phyloP scores from a whole-genome alignment of 2,329 filamentous ascomycete genomes.

The Curvularia hawaiiensis region DNA sequence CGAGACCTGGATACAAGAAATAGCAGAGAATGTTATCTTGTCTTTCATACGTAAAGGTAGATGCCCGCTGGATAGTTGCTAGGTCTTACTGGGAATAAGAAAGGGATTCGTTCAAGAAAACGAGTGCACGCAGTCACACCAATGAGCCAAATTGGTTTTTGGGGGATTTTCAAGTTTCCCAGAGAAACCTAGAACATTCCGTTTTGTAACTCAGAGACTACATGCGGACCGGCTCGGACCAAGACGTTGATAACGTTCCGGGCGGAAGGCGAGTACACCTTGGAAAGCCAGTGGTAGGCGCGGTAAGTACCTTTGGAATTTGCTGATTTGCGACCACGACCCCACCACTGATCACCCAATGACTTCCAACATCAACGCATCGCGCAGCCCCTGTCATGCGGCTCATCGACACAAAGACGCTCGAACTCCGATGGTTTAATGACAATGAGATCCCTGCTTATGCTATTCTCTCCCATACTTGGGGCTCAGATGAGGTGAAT shows the following conservation, averaged over 20 bases:
- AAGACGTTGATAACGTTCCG: not conserved
- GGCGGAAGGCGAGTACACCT: not conserved
- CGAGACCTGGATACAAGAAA: not conserved
- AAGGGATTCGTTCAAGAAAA: not conserved
- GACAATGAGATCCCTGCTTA: slow-evolving; percentile 29
- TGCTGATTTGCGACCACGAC: slow-evolving; percentile 4
- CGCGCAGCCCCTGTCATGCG: slow-evolving; percentile 26
- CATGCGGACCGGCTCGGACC: no score
- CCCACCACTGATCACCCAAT: slow-evolving; percentile 7
- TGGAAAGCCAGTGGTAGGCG: no score
- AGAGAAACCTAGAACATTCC: no score
- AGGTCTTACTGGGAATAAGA: not conserved
- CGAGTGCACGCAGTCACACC: not conserved
- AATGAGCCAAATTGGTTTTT: not conserved
- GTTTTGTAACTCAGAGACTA: no score
- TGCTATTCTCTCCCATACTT: slow-evolving; percentile 33
- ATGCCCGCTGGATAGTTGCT: not conserved
- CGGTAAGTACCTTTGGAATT: not conserved
- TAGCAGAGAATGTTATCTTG: not conserved
- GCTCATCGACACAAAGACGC: slow-evolving; percentile 32
- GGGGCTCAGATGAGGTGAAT: slow-evolving; percentile 24
- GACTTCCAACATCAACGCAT: slow-evolving; percentile 2
- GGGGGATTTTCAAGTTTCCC: not conserved
- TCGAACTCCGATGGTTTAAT: slow-evolving; percentile 29
- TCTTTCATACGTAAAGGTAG: not conserved